Base-by-base conservation (phyloP, 352 stramenopile genomes). In the Pythium dissotocum region DNA sequence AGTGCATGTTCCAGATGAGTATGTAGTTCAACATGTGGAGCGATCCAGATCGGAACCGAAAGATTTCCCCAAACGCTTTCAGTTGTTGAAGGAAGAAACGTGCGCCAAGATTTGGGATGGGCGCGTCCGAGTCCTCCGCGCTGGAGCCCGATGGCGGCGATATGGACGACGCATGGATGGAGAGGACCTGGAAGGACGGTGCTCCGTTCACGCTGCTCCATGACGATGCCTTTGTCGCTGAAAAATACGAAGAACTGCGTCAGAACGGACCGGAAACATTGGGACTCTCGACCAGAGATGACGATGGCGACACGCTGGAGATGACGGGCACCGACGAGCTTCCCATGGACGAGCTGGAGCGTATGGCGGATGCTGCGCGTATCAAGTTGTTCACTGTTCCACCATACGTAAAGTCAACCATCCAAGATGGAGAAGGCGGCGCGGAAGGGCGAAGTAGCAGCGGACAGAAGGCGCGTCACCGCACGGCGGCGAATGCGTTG, bases 131-230 rank as follows among this genome's bases (percentile, higher is more conserved):
- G 32, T 67, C 59, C 10, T 14, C 35, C 4, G 46, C 51, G 46
- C 26, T 16, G 51, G 56, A 57, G 26, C 33, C 49, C 48, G 57
- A 54, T 18, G 49, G 53, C 52, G 58, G 14, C 8, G 33, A 44
- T 6, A 35, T 33, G 26, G 67, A 65, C 28, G 55, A 61, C 48
- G 44, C 53, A 21, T 70, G 54, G 68, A 42, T 33, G 55, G 58
- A 67, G 33, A 54, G 49, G 9, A 52, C 33, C 35, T 75, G 63
- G 58, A 52, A 33, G 28, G 78, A 86, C 24, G 80, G 83, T 30
- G 72, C 78, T 33, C 82, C 80, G 1, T 92, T 92, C 72, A 89
- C 82, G 61, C 75, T 89, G 72, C 74, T 92, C 32, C 77, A 89
- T 59, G 82, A 92, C 69, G 78, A 92, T 42, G 66, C 73, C 51